Conservation (phyloP, 768 basidiomycete genomes). For the Gloeophyllum trabeum region DNA sequence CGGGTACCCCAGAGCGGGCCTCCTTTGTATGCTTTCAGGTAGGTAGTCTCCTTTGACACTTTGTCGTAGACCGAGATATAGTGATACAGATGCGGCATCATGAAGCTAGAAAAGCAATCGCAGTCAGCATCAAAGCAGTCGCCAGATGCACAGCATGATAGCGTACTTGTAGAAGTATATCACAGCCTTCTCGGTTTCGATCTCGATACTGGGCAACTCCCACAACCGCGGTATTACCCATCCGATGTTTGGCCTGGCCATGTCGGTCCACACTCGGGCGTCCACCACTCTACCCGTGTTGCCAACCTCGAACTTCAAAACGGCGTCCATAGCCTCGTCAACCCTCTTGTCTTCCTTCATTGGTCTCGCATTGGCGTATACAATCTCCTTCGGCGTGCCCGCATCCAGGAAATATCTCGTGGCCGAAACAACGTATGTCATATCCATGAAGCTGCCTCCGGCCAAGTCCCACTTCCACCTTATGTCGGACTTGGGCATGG, state of each 20-base stretch:
- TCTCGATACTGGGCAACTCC: slow-evolving; percentile 10
- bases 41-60: slow-evolving; percentile 28
- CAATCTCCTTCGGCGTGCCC: slow-evolving; percentile 22
- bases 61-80: slow-evolving; percentile 15
- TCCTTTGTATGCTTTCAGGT: slow-evolving; percentile 22
- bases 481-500: not conserved
- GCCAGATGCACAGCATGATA: not conserved
- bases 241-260: slow-evolving; percentile 17
- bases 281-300: not conserved
- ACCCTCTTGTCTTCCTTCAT: slow-evolving; percentile 19
- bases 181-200: slow-evolving; percentile 8
- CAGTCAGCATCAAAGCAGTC: not conserved
- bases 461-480: not conserved
- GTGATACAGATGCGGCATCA: slow-evolving; percentile 14
- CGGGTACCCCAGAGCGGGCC: slow-evolving; percentile 17
- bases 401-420: not conserved
- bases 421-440: slow-evolving; percentile 1
- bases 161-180: slow-evolving; percentile 9
- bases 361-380: slow-evolving; percentile 21
- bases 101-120: slow-evolving; percentile 6
- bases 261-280: slow-evolving; percentile 20
- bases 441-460: not conserved
- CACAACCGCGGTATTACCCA: slow-evolving; percentile 8
- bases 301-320: slow-evolving; percentile 24
- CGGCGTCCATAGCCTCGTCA: slow-evolving; percentile 31